phyloP scores from a whole-genome alignment of 495 filamentous ascomycete species.

The Trichocladium antarcticum region DNA sequence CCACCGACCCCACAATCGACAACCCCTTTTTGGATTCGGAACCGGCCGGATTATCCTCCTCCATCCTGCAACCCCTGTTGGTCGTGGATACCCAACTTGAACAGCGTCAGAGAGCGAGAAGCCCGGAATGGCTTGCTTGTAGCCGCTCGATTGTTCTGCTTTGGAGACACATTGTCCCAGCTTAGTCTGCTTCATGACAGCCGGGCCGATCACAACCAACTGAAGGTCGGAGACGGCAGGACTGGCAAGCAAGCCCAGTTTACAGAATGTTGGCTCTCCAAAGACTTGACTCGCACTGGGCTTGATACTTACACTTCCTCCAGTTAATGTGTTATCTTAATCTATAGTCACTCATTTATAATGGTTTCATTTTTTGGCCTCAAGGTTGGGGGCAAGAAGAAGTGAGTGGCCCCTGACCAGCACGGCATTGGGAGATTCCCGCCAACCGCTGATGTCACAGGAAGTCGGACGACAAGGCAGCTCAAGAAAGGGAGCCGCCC shows the following conservation, averaged over 20 bases:
- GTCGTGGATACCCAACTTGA: not conserved
- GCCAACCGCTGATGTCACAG: slow-evolving; percentile 22
- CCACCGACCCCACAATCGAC: slow-evolving; percentile 4
- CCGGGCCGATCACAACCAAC: too few relatives aligned
- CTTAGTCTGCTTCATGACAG: not conserved
- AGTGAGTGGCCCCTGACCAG: slow-evolving; percentile 24
- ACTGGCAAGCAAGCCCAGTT: too few relatives aligned
- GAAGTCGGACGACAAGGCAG: slow-evolving; percentile 23
- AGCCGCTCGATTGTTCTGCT: not conserved
- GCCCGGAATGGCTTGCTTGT: slow-evolving; percentile 2
- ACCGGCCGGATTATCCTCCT: not conserved
- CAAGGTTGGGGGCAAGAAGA: slow-evolving; percentile 40
- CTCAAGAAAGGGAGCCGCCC: slow-evolving; percentile 13
- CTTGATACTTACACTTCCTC: not conserved
- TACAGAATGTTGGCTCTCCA: not conserved
- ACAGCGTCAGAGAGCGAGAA: not conserved
- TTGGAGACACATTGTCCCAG: not conserved
- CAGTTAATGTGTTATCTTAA: slow-evolving; percentile 15
- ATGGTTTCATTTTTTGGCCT: slow-evolving; percentile 44
- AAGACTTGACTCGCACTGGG: not conserved
- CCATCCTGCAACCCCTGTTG: not conserved
- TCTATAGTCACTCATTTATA: slow-evolving; percentile 16
- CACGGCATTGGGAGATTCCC: not conserved
- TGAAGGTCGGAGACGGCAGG: too few relatives aligned
- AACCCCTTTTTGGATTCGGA: not conserved